phyloP scores from a whole-genome alignment of 495 filamentous ascomycete species.

The Hamigera avellanea region DNA sequence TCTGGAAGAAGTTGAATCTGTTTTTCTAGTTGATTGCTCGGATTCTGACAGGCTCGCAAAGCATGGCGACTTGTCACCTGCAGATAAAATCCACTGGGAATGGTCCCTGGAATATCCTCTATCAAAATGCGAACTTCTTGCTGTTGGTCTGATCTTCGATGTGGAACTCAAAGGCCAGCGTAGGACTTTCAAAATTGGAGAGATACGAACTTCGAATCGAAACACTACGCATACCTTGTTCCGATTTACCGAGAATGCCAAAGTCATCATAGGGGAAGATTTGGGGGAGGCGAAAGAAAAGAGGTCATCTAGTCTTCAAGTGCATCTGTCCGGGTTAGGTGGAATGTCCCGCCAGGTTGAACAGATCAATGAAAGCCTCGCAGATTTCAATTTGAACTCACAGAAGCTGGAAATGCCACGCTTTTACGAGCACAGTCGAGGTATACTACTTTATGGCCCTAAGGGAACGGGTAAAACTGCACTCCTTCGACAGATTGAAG shows the following conservation, averaged over 20 bases:
- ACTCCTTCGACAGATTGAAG: constrained; percentile 53
- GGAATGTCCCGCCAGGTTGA: constrained; percentile 52
- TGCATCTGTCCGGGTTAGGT: constrained; percentile 36
- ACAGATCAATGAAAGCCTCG: constrained; percentile 55
- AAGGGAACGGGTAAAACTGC: constrained; percentile 75
- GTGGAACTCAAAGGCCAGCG: constrained; percentile 35
- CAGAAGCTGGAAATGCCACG: constrained; percentile 26
- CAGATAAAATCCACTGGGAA: constrained; percentile 48
- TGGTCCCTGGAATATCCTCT: constrained; percentile 50
- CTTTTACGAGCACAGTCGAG: constrained; percentile 33
- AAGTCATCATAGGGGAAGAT: constrained; percentile 22
- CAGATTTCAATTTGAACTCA: constrained; percentile 37
- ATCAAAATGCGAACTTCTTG: constrained; percentile 31
- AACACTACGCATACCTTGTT: constrained; percentile 22
- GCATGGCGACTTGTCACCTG: constrained; percentile 22
- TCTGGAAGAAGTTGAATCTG: constrained; percentile 27
- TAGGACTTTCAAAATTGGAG: constrained; percentile 30
- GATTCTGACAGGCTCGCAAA: constrained; percentile 21
- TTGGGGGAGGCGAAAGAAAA: constrained; percentile 7
- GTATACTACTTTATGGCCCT: constrained; percentile 69
- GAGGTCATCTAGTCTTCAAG: constrained; percentile 10
- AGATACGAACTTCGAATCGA: constrained; percentile 17
- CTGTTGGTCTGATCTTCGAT: constrained; percentile 33
- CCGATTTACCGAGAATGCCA: constrained; percentile 19
- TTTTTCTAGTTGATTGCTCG: constrained; percentile 41